phyloP scores from a whole-genome alignment of 768 basidiomycete species.

The Calocybe indica region DNA sequence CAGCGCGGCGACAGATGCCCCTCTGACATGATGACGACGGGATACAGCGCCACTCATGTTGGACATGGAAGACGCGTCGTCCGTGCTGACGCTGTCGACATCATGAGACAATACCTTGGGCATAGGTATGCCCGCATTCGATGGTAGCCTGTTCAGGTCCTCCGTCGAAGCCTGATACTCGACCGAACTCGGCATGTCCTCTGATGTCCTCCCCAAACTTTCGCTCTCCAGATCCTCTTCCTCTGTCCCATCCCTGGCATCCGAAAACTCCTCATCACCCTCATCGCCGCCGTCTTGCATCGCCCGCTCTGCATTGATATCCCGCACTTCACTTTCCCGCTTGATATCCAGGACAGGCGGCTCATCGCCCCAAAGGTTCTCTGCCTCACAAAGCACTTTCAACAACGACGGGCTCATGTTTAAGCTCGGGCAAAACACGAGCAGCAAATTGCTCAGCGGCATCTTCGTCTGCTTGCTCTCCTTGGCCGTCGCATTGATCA shows the following conservation, averaged over 20 bases:
- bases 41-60: background rate
- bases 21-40: conserved; percentile 3
- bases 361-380: conserved; percentile 55
- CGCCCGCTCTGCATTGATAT: conserved; percentile 16
- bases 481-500: conserved; percentile 71
- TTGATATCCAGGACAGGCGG: conserved; percentile 25
- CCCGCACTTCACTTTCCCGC: conserved; percentile 17
- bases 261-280: conserved; percentile 18
- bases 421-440: conserved; percentile 85
- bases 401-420: conserved; percentile 72
- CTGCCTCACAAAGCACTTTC: conserved; percentile 66
- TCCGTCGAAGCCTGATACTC: conserved; percentile 33
- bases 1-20: conserved; percentile 9
- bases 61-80: conserved; percentile 7
- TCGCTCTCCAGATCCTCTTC: conserved; percentile 15
- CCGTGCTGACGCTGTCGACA: background rate
- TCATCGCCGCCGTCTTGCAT: conserved; percentile 7
- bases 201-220: conserved; percentile 21
- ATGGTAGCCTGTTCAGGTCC: conserved; percentile 9
- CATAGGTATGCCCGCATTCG: background rate
- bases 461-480: conserved; percentile 78
- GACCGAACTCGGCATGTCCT: conserved; percentile 22
- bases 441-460: conserved; percentile 83
- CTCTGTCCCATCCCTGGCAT: conserved; percentile 21
- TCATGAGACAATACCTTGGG: background rate